Percentiles rank a stretch among this genome's conserved stretches.
phyloP scores from a whole-genome alignment of 1,284 basidiomycete species.

The Moesziomyces antarcticus region DNA sequence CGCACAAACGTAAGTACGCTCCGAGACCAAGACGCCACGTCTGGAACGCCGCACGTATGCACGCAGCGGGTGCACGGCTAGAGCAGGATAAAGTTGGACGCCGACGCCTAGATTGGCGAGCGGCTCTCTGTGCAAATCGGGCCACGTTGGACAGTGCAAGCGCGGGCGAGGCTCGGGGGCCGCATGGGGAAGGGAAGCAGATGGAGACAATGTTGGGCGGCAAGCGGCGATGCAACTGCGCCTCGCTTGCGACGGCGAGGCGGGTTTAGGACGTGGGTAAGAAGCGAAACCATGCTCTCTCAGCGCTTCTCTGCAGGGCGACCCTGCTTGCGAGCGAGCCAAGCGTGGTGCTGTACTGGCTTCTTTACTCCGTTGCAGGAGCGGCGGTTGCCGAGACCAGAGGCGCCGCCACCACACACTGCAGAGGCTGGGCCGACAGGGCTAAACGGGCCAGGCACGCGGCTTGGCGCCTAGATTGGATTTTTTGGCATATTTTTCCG shows the following conservation, averaged over 20 bases:
- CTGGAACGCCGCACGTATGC: not conserved
- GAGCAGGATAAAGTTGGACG: not conserved
- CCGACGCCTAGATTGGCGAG: not conserved
- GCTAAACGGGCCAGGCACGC: not conserved
- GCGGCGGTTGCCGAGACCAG: not conserved
- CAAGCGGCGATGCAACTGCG: not conserved
- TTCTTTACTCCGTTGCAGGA: not conserved
- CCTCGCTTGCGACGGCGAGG: not conserved
- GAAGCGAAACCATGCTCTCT: slow-evolving; percentile 8
- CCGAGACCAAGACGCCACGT: not conserved
- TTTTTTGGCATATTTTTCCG: not conserved
- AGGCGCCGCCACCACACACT: not conserved
- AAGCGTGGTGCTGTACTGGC: not conserved
- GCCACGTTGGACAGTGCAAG: not conserved
- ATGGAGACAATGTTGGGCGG: too few species aligned
- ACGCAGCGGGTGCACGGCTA: not conserved
- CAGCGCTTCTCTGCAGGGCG: not conserved
- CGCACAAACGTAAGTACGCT: slow-evolving; percentile 27
- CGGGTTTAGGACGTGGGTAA: slow-evolving; percentile 16
- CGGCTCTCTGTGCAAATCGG: not conserved
- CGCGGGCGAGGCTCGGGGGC: too few species aligned
- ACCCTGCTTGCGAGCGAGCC: not conserved
- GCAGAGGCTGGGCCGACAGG: not conserved
- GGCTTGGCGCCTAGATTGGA: not conserved
- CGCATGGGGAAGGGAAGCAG: not conserved